Evolutionary conservation across 192 early-diverging fungal genomes (phyloP), one percentile per base, ranked within the genome.

Genomic region (Obelidium mucronatum): DNA sequence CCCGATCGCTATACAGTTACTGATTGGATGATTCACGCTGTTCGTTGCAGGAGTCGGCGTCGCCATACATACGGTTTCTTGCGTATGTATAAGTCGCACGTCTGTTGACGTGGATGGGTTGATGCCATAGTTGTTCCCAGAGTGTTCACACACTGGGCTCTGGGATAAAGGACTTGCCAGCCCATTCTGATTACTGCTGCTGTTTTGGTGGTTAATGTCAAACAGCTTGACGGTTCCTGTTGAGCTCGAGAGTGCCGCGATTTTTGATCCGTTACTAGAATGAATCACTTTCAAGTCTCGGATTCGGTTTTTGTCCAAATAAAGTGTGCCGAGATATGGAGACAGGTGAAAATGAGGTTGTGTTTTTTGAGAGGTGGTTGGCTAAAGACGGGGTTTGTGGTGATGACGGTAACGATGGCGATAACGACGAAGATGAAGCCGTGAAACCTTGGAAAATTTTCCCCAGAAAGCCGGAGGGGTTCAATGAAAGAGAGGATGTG

Each of bases 181-280:
- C n/a, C n/a, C n/a, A n/a, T n/a, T n/a, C n/a, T n/a, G n/a, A n/a
- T n/a, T n/a, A 17, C 2, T 44, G 13, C n/a, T 59, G n/a, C 66
- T 62, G n/a, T 4, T 15, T 17, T 8, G 48, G 48, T 13, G 48
- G 48, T 34, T 13, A 42, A 77, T 67, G 67, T 92, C 91, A 85
- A 89, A 93, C 33, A 93, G 36, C 74, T 90, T 91, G 44, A 92
- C 85, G 70, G 77, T 86, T 13, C 89, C 90, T 58, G 88, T 88
- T 0, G 87, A 86, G 0, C 13, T 22, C 8, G 88, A 77, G 42
- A 93, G 77, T 13, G 91, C 88, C 70, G 83, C 85, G 40, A 88
- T 28, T 68, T 82, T 80, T 55, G 77, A 48, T 24, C n/a, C n/a
- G 55, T 11, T 22, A 26, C 8, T 22, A 24, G 24, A 26, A 58